These are phyloP conservation scores for Begonia masoniana DNA, from an alignment of 306 rosid genomes.

Conservation along the genomic window DNA sequence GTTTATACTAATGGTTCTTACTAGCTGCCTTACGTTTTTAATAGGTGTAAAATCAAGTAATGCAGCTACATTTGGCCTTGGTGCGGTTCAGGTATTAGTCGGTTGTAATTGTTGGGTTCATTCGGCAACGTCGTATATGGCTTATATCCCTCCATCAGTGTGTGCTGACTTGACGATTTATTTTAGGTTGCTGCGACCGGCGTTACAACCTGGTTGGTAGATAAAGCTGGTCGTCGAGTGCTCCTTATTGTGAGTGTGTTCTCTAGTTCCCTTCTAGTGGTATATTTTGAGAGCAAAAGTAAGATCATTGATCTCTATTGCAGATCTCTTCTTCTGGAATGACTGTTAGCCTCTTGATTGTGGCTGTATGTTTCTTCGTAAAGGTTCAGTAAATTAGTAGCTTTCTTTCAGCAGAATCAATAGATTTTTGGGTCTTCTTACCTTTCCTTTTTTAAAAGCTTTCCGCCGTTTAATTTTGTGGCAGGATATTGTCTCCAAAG, in stretches of 20 bases:
- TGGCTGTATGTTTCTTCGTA: conserved; percentile 54
- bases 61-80: conserved; percentile 73
- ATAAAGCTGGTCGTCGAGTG: conserved; percentile 78
- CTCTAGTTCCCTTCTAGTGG: conserved; percentile 9
- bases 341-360: conserved; percentile 61
- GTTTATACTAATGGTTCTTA: conserved; percentile 6
- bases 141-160: conserved; percentile 11
- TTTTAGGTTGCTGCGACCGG: conserved; percentile 69
- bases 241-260: conserved; percentile 57
- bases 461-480: background rate
- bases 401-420: background rate
- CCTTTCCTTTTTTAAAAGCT: too few relatives aligned
- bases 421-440: too few relatives aligned
- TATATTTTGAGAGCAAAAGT: conserved; percentile 6
- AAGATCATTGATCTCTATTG: conserved; percentile 15
- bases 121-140: background rate
- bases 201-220: conserved; percentile 72
- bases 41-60: conserved; percentile 68
- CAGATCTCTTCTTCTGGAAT: conserved; percentile 76
- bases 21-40: conserved; percentile 9
- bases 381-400: conserved; percentile 26
- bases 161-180: conserved; percentile 12
- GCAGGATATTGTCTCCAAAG: conserved; percentile 34
- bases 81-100: conserved; percentile 75
- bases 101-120: background rate